Conservation (phyloP, 2,329 filamentous ascomycete genomes). For the Colletotrichum incanum region DNA sequence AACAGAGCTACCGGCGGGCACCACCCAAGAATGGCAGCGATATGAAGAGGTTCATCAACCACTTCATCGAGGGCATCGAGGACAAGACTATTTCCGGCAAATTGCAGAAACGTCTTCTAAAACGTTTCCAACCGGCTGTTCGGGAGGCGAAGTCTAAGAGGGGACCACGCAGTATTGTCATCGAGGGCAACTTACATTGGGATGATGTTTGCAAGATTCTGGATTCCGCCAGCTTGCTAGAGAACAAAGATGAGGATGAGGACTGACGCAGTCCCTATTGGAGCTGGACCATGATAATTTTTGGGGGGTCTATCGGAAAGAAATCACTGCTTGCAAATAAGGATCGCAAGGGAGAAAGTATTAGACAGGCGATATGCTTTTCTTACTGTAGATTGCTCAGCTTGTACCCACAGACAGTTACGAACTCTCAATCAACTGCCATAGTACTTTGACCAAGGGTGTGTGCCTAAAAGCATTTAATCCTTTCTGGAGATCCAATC, state of each 20-base stretch:
- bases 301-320: background rate
- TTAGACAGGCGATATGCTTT: background rate
- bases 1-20: background rate
- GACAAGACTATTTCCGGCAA: background rate
- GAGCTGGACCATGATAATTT: background rate
- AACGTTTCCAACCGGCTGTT: background rate
- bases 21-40: background rate
- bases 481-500: too few species aligned
- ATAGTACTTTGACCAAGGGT: background rate
- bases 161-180: slow-evolving; percentile 2
- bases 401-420: background rate
- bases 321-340: background rate
- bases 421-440: background rate
- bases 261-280: background rate
- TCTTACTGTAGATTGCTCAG: background rate
- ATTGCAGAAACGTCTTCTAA: background rate
- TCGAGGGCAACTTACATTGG: slow-evolving; percentile 1
- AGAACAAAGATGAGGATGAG: background rate
- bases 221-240: background rate
- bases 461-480: background rate
- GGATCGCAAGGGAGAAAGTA: background rate
- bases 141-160: background rate
- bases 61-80: slow-evolving; percentile 8
- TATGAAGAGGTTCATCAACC: slow-evolving; percentile 13
- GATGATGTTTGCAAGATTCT: background rate